These are phyloP conservation scores for Trichosanthes cucumerina DNA, from an alignment of 306 rosid genomes.

Conservation along the genomic window DNA sequence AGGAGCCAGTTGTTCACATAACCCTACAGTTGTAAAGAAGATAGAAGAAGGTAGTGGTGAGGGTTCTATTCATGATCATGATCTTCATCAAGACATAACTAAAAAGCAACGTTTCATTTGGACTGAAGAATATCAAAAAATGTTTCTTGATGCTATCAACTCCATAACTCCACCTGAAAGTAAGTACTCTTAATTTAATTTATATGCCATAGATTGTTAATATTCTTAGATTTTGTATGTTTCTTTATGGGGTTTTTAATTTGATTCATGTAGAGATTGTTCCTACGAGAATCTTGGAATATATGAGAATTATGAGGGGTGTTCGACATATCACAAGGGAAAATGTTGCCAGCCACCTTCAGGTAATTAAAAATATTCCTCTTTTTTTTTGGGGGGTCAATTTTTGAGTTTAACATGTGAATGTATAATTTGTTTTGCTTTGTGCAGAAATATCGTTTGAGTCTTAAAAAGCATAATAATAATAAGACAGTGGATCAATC, in stretches of 20 bases:
- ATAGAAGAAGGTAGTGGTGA: background rate
- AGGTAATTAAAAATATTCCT: background rate
- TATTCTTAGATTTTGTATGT: background rate
- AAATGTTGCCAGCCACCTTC: constrained; percentile 19
- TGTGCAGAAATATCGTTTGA: too few species aligned
- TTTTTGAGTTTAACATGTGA: too few species aligned
- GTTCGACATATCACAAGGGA: background rate
- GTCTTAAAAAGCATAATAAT: too few species aligned
- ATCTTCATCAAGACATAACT: background rate
- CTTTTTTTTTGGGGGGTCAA: too few species aligned
- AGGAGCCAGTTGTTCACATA: background rate
- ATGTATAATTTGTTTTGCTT: too few species aligned
- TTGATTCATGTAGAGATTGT: background rate
- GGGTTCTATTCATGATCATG: background rate
- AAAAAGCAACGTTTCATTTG: background rate
- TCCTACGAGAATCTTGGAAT: constrained; percentile 3
- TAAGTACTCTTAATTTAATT: background rate
- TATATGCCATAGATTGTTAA: too few species aligned
- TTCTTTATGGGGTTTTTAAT: background rate
- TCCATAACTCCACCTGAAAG: background rate
- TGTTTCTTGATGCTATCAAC: background rate
- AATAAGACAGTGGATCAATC: too few species aligned
- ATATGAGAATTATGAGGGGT: background rate
- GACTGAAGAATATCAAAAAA: background rate
- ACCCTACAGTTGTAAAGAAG: background rate